Base-by-base conservation (phyloP, 192 early-diverging fungal genomes). In the Obelidium mucronatum region DNA sequence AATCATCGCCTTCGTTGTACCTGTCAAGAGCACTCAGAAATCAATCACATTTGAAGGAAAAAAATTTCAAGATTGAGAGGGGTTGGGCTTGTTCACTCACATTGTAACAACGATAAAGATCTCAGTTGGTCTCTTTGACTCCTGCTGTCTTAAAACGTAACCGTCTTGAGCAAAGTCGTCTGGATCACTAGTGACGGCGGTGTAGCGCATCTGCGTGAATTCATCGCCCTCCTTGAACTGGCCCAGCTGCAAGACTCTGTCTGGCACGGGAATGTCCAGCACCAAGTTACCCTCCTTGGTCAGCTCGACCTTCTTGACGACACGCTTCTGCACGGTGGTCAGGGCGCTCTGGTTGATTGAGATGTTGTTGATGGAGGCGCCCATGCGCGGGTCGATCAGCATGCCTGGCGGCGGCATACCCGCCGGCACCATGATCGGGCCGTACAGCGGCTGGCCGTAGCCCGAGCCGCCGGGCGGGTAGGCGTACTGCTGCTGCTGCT, bases 141-240 rank as follows among this genome's bases (percentile, higher is more conserved):
- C 83, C 66, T 89, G 85, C 62, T 89, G 96, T n/a, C 66, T 67
- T 26, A 67, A 36, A 13, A 67, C 66, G 34, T 72, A 72, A 35
- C 69, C 69, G 3, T 36, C 69, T n/a, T 55, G 8, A 24, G 19
- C n/a, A 54, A 75, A 75, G 35, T 96, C 89, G 76, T 96, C 89
- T 3, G 96, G 92, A 75, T 95, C 91, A 80, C 90, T 92, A 13
- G 94, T 95, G 13, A 90, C 93, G 2, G 96, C 93, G 0, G 97
- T 98, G 85, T 99, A 99, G 26, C 97, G 89, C 89, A 96, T 90
- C 75, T 96, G 90, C 24, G 94, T 94, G 61, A 95, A 95, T 83
- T 98, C 96, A 61, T 92, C 88, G 40, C 86, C 89, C 0, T 88
- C 84, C 55, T 87, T 85, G 26, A 74, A 78, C 42, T 85, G 87